Evolutionary conservation across 805 yeast genomes (phyloP).

Genomic region (Jamesozyma piceae): DNA sequence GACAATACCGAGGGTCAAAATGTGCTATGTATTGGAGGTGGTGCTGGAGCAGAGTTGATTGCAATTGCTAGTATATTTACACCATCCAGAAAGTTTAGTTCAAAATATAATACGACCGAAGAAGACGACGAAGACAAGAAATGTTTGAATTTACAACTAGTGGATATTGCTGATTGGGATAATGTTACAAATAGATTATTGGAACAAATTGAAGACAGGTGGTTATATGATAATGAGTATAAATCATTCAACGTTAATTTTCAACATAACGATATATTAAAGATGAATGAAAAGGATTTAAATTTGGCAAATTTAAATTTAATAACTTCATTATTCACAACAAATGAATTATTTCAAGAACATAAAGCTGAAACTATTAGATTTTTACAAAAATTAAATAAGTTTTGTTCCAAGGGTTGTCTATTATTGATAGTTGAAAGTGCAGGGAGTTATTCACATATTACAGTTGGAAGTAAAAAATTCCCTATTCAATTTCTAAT

Average conservation of each 20-base stretch:
- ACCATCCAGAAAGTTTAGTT: conserved; percentile 23
- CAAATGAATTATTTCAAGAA: conserved; percentile 74
- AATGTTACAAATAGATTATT: conserved; percentile 40
- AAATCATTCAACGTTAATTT: conserved; percentile 30
- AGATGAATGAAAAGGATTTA: conserved; percentile 19
- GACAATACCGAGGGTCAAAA: conserved; percentile 17
- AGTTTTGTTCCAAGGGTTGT: conserved; percentile 46
- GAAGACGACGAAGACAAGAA: conserved; percentile 6
- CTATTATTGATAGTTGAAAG: conserved; percentile 66
- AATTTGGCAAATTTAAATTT: conserved; percentile 33
- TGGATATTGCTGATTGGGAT: conserved; percentile 78
- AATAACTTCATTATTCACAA: conserved; percentile 71
- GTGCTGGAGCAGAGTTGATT: conserved; percentile 78
- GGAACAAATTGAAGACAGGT: conserved; percentile 36
- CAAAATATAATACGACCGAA: conserved; percentile 11
- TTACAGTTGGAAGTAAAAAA: conserved; percentile 60
- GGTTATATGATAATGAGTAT: conserved; percentile 40
- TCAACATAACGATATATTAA: conserved; percentile 31
- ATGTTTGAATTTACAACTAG: conserved; percentile 40
- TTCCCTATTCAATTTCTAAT: conserved; percentile 78
- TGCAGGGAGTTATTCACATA: conserved; percentile 84
- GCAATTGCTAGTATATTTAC: conserved; percentile 51
- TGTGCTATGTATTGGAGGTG: conserved; percentile 72
- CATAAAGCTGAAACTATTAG: conserved; percentile 52
- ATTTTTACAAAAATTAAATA: conserved; percentile 45